Base-by-base conservation (phyloP, 306 rosid species). In the Rosa lucieae region DNA sequence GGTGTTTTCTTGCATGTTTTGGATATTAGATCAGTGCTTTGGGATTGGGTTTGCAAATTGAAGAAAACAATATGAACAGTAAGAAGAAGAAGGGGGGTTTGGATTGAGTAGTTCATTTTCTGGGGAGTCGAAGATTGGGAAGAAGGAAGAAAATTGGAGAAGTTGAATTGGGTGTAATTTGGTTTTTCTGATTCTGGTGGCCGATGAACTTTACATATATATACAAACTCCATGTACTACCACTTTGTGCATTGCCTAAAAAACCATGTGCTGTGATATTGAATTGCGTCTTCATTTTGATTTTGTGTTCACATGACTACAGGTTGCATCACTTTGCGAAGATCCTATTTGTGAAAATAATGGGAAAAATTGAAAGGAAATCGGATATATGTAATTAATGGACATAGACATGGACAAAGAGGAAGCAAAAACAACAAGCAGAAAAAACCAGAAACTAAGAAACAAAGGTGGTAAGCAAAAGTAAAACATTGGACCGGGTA, bases 1-100 rank as follows among this genome's bases (percentile, higher is more conserved):
- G 86, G 77, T 68, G 83, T 83, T 39, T 80, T 74, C 42, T 79
- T 69, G 83, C 83, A 83, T 29, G 80, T 83, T 5, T 49, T n/a
- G n/a, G 52, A 47, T 39, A 83, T 62, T 42, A 83, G 58, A 42
- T 69, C 51, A 37, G 47, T 37, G 71, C 48, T 8, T 29, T 10
- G 75, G 70, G 70, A 71, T 21, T 63, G 71, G 12, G 40, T 51
- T n/a, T 23, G 72, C 40, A 62, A 21, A 15, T 35, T 42, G 65
- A 55, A 37, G 32, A 72, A 62, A 52, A 48, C 39, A 43, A 77
- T 0, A 18, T 59, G 77, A 17, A 77, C 70, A 52, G 53, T 40
- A 80, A 40, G 10, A 79, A 66, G 62, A 44, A 68, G 21, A 44
- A 68, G 35, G 8, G 18, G n/a, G 70, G 56, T 26, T 55, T 23